These are phyloP conservation scores for Aphanocladium album DNA, from an alignment of 2,329 filamentous ascomycete species.

Conservation along the genomic window DNA sequence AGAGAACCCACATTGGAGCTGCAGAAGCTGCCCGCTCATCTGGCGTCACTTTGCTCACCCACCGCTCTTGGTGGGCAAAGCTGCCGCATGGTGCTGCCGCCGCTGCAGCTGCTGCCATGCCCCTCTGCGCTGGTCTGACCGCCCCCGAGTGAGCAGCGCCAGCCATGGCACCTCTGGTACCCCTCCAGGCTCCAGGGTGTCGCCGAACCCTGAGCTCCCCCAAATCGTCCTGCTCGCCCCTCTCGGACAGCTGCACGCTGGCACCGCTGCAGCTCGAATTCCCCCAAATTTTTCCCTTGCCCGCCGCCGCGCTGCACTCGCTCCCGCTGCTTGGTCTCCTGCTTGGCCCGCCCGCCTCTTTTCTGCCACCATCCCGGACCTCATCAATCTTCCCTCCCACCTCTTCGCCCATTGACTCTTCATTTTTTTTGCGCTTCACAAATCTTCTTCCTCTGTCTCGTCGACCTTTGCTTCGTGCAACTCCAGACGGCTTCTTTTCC, in stretches of 20 bases:
- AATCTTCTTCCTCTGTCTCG: not conserved
- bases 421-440: not conserved
- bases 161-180: no score
- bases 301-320: not conserved
- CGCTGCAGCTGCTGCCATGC: no score
- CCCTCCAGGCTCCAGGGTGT: not conserved
- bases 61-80: no score
- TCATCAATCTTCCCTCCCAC: constrained; percentile 11
- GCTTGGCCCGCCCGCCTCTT: constrained; percentile 5
- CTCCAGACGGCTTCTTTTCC: not conserved
- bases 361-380: constrained; percentile 10
- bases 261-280: not conserved
- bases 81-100: no score
- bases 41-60: not conserved
- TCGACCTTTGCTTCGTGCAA: not conserved
- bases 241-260: constrained; percentile 8
- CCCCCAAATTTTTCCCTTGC: constrained; percentile 7
- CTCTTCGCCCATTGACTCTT: constrained; percentile 9
- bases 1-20: not conserved
- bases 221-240: constrained; percentile 2
- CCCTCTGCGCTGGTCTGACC: not conserved
- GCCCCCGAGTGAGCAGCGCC: not conserved
- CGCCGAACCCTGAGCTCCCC: not conserved
- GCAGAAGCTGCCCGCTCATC: not conserved
- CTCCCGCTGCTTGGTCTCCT: not conserved